Percentiles rank a stretch among this genome's conserved stretches.
Conservation (phyloP, 805 yeast species). For the Scheffersomyces amazonensis region DNA sequence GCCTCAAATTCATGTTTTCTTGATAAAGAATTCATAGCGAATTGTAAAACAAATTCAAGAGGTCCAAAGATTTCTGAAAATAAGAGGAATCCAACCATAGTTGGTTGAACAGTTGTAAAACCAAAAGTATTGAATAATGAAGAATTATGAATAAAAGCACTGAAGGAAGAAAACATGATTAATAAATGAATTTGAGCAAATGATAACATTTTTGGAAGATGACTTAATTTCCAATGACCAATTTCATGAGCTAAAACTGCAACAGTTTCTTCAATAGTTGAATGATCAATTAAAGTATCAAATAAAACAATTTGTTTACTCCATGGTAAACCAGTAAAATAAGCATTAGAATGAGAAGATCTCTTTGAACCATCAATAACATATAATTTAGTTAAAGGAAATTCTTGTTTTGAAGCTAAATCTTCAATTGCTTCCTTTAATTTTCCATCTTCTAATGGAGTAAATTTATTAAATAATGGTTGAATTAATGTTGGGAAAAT, state of each 20-base stretch:
- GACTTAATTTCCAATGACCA: conserved; percentile 96
- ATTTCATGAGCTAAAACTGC: conserved; percentile 98
- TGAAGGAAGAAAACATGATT: conserved; percentile 66
- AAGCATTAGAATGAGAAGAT: conserved; percentile 95
- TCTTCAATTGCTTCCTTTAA: conserved; percentile 77
- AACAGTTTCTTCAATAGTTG: conserved; percentile 74
- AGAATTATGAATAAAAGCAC: conserved; percentile 74
- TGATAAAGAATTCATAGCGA: conserved; percentile 64
- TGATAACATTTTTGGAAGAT: conserved; percentile 72
- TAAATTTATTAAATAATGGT: conserved; percentile 89
- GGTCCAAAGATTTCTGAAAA: conserved; percentile 81
- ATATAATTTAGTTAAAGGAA: conserved; percentile 82
- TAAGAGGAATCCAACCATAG: conserved; percentile 75
- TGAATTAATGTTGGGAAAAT: conserved; percentile 82
- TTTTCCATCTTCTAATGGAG: conserved; percentile 88
- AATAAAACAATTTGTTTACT: conserved; percentile 90
- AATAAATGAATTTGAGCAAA: conserved; percentile 65
- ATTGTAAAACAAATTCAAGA: conserved; percentile 63
- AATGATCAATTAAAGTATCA: conserved; percentile 85
- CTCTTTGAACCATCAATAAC: conserved; percentile 97
- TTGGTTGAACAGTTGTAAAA: conserved; percentile 62
- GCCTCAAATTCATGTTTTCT: conserved; percentile 94
- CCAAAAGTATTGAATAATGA: conserved; percentile 82
- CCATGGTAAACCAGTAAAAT: conserved; percentile 95
- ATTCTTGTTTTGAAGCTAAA: conserved; percentile 69